Conservation (phyloP, 2,329 filamentous ascomycete genomes). For the Verticillium dahliae region DNA sequence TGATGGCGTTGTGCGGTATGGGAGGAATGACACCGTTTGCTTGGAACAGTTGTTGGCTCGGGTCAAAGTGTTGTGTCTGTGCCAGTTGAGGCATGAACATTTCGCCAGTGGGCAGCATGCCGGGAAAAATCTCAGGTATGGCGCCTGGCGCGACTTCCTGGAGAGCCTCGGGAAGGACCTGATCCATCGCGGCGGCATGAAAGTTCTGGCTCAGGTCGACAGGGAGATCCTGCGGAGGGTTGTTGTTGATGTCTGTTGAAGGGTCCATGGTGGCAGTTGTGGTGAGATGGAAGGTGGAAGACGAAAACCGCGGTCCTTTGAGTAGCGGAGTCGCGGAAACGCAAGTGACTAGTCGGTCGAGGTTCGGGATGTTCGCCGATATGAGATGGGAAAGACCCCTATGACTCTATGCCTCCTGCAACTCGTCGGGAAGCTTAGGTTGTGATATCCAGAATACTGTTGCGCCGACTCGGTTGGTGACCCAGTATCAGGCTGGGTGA, state of each 20-base stretch:
- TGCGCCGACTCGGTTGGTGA: not conserved
- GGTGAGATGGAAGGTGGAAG: not conserved
- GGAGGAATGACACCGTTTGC: constrained; percentile 10
- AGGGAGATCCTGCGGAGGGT: not conserved
- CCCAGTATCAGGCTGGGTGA: not conserved
- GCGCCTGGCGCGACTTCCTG: constrained; percentile 11
- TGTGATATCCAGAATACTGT: too few species aligned
- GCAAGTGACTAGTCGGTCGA: not conserved
- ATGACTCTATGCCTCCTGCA: too few species aligned
- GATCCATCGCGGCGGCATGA: constrained; percentile 9
- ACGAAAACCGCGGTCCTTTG: not conserved
- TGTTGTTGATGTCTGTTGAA: not conserved
- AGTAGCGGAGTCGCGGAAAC: not conserved
- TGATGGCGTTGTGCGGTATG: constrained; percentile 16
- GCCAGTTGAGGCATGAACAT: constrained; percentile 11
- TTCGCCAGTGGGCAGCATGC: constrained; percentile 9
- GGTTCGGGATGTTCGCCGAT: not conserved
- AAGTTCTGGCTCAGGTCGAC: not conserved
- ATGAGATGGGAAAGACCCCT: too few species aligned
- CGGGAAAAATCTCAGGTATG: constrained; percentile 11
- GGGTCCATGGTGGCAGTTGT: not conserved
- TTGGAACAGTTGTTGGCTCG: constrained; percentile 5
- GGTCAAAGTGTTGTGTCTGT: not conserved
- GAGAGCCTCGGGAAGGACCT: constrained; percentile 11
- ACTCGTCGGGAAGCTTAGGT: too few species aligned